Evolutionary conservation across 495 filamentous ascomycete genomes (phyloP), one percentile per base, ranked within the genome.

Genomic region (Podospora comata): DNA sequence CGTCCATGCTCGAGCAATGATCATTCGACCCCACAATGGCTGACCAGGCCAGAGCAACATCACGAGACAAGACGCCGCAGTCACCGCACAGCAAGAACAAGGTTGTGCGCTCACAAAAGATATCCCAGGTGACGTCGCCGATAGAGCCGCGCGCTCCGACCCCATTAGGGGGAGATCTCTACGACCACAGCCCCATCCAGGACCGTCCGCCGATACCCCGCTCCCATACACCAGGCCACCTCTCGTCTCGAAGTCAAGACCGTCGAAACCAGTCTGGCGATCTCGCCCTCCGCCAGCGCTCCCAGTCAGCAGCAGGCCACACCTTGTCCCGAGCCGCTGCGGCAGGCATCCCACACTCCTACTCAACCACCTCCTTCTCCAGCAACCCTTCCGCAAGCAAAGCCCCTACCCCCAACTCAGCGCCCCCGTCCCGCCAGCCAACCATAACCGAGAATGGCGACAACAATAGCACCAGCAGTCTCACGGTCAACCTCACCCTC

Each of bases 181-280:
- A 78, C 67, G 72, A 76, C 62, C 68, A 68, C 19, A 62, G 62
- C 63, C 74, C 74, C 27, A 60, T 60, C 60, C 68, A 67, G 27
- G 75, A 78, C 32, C 73, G 75, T 65, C 72, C 78, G 30, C 74
- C 77, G 65, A 72, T 81, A 28, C 73, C 74, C 26, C 77, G 85
- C 66, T 85, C 81, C 59, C 85, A 86, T 67, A 86, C 84, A 0
- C 84, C 84, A 4, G 84, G 84, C 64, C 84, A 85, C 65, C 79
- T 86, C 61, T 76, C 83, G 4, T 78, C 80, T 54, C 84, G 81
- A 75, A 79, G 81, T 68, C 76, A 81, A 64, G 81, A 79, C 68
- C 77, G 80, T 71, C 75, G 80, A 53, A 77, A 77, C 65, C 83
- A 79, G 68, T 73, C 81, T 28, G 81, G 81, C 13, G 83, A 85